Base-by-base conservation (phyloP, 345 rosid genomes). In the Streptanthus diversifolius region DNA sequence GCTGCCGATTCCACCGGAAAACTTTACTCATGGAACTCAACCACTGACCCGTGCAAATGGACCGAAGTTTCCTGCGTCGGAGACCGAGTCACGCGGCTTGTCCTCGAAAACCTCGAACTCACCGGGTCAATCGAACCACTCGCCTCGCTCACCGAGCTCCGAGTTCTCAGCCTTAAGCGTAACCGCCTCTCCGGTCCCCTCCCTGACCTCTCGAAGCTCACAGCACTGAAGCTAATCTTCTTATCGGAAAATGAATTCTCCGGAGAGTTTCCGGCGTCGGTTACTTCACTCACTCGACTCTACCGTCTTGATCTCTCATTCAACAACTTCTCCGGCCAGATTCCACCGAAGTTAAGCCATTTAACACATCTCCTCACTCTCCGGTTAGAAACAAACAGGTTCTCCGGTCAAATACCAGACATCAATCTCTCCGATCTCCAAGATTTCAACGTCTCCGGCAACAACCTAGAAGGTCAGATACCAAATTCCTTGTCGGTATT, bases 281-380 rank as follows among this genome's bases (percentile, higher is more conserved):
- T 88, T 0, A 64, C 30, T 51, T 80, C 84, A 8, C 86, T 90
- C 25, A 41, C 63, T 32, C 82, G 88, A 8, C 88, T 93, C 27
- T 85, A 84, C 83, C 96, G 97, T 11, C 83, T 93, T 55, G 96
- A 90, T 83, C 92, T 93, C 77, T 89, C 98, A 12, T 80, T 62
- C 73, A 93, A 93, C 80, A 85, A 80, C 79, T 80, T 93, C 66
- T 83, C 91, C 55, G 95, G 98, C n/a, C 70, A 74, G 75, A 56
- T 93, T 57, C 96, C 95, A 10, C 32, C 49, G 10, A 21, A 53
- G 8, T 10, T 90, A 49, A 83, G 80, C 72, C 82, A 44, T 15
- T 83, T 87, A 82, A 80, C 90, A 9, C 93, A 87, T 76, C 85
- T 93, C 71, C 82, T 89, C 72, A 90, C 98, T 51, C 87, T 89